These are phyloP conservation scores for Huntiella omanensis DNA, from an alignment of 2,329 filamentous ascomycete species.

Conservation along the genomic window DNA sequence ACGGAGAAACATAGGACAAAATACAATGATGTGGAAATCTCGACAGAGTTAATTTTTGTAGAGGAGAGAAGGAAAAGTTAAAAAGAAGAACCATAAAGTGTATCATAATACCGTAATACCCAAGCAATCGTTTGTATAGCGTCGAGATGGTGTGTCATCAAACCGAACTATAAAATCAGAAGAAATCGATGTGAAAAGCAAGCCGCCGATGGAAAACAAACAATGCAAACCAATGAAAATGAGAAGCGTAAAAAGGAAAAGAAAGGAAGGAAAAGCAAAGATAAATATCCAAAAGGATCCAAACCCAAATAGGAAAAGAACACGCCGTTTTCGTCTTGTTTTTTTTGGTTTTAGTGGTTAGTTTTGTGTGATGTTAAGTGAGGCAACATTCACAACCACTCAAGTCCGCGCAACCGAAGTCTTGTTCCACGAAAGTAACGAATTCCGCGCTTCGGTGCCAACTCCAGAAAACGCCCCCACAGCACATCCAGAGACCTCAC, in stretches of 20 bases:
- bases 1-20: not conserved
- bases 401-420: not conserved
- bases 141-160: not conserved
- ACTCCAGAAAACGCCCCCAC: not conserved
- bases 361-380: too few species aligned
- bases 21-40: not conserved
- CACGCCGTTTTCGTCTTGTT: too few species aligned
- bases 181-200: not conserved
- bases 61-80: not conserved
- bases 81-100: not conserved
- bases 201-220: not conserved
- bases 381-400: not conserved
- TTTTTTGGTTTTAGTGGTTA: too few species aligned
- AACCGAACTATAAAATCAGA: not conserved
- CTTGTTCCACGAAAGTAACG: not conserved
- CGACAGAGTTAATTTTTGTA: not conserved
- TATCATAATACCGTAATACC: constrained; percentile 1
- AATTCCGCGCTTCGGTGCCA: not conserved
- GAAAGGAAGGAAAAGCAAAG: not conserved
- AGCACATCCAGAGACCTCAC: not conserved
- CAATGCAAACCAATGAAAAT: not conserved
- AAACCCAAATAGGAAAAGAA: not conserved
- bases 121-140: not conserved
- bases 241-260: constrained; percentile 1
- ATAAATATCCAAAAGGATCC: not conserved